A percentile compares a stretch with the other conserved stretches of the same genome.
Evolutionary conservation across 2,329 filamentous ascomycete species (phyloP).

Genomic region (Talaromyces sp.): DNA sequence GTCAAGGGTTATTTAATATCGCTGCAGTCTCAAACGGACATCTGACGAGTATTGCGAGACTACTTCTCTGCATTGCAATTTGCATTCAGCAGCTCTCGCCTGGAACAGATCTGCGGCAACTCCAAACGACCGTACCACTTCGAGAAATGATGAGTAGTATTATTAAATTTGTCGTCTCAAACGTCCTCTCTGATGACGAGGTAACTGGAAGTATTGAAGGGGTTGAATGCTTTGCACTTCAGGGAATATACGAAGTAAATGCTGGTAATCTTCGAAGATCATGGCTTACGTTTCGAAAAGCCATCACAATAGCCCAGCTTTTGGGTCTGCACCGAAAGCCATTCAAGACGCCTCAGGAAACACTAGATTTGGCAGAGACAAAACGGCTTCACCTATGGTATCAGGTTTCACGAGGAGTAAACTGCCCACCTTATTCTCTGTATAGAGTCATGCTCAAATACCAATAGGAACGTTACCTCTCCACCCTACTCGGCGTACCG

Average conservation of each 20-base stretch:
- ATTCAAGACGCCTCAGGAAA: not conserved
- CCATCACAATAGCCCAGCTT: constrained; percentile 37
- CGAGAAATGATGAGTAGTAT: not conserved
- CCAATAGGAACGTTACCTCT: not conserved
- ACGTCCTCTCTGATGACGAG: constrained; percentile 36
- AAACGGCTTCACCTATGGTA: not conserved
- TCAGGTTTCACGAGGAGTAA: not conserved
- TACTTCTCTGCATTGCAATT: not conserved
- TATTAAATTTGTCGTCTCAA: not conserved
- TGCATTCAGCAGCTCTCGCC: not conserved
- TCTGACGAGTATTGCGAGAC: not conserved
- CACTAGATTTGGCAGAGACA: not conserved
- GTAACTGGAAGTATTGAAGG: constrained; percentile 35
- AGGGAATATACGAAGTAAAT: constrained; percentile 34
- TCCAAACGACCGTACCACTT: not conserved
- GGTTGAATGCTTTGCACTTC: constrained; percentile 40
- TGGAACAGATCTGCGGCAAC: not conserved
- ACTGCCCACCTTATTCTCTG: not conserved
- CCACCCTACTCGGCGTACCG: not conserved
- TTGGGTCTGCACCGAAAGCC: constrained; percentile 28
- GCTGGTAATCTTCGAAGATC: constrained; percentile 37
- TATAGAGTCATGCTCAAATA: not conserved
- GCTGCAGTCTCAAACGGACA: not conserved
- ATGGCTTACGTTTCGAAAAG: constrained; percentile 35
- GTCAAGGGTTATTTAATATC: not conserved